Evolutionary conservation across 805 yeast species (phyloP).

Genomic region (Sugiyamaella smithiae): DNA sequence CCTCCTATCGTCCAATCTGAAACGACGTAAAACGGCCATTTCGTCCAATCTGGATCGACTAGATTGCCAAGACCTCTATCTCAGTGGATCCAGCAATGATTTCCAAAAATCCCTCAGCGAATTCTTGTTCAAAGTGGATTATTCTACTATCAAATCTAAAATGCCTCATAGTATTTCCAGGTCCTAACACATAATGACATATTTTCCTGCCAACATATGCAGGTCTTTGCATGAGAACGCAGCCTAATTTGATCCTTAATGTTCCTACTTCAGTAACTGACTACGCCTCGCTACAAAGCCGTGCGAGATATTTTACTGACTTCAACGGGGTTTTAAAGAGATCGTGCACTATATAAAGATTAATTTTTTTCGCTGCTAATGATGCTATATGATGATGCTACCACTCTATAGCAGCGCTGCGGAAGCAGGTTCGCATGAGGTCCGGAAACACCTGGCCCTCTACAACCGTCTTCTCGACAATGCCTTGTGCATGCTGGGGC

Average conservation of each 20-base stretch:
- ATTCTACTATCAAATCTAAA: too few relatives aligned
- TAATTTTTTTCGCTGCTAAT: too few relatives aligned
- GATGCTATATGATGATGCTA: too few relatives aligned
- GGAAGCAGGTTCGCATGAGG: constrained; percentile 51
- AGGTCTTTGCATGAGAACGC: constrained; percentile 1
- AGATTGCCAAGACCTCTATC: constrained; percentile 1
- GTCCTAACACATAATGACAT: neutral
- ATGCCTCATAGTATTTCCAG: constrained; percentile 6
- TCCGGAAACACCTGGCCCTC: constrained; percentile 70
- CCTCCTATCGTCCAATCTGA: constrained; percentile 5
- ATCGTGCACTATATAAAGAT: too few relatives aligned
- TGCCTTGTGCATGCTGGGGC: constrained; percentile 70
- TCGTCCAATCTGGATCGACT: too few relatives aligned
- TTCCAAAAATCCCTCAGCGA: neutral
- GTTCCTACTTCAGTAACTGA: neutral
- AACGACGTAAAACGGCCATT: too few relatives aligned
- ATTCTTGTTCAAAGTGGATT: neutral
- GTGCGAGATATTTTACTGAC: too few relatives aligned
- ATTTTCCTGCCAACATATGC: neutral
- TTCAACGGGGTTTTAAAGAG: too few relatives aligned
- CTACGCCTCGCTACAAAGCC: too few relatives aligned
- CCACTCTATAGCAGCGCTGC: constrained; percentile 11
- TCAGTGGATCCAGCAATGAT: too few relatives aligned
- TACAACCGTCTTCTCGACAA: constrained; percentile 72
- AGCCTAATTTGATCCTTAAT: constrained; percentile 2